phyloP scores from a whole-genome alignment of 768 basidiomycete species.

The Amanita subjunquillea region DNA sequence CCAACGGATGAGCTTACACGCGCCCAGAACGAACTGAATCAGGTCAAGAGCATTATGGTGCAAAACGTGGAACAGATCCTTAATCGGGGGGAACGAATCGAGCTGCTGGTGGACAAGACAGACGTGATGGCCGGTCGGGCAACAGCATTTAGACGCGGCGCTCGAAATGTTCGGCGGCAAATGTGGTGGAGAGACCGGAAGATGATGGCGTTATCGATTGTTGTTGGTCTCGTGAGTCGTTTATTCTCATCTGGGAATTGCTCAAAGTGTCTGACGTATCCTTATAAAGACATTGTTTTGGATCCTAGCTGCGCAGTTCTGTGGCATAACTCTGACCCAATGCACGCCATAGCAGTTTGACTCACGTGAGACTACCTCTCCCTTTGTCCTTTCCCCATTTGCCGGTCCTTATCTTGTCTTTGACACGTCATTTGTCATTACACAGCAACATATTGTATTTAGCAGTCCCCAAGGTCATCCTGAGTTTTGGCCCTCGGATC shows the following conservation, averaged over 20 bases:
- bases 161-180: slow-evolving; percentile 68
- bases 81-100: slow-evolving; percentile 88
- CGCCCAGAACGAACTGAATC: slow-evolving; percentile 80
- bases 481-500: not conserved
- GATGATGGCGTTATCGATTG: slow-evolving; percentile 50
- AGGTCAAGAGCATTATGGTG: slow-evolving; percentile 96
- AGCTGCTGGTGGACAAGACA: slow-evolving; percentile 94
- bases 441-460: not conserved
- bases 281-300: slow-evolving; percentile 57
- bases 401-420: not conserved
- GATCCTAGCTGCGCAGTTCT: slow-evolving; percentile 81
- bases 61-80: slow-evolving; percentile 97
- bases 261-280: not conserved
- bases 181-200: slow-evolving; percentile 89
- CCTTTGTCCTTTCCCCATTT: not conserved
- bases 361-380: not conserved
- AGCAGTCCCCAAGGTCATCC: not conserved
- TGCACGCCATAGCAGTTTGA: slow-evolving; percentile 28
- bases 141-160: slow-evolving; percentile 85
- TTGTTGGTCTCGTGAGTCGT: slow-evolving; percentile 59
- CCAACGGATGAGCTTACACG: slow-evolving; percentile 83
- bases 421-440: not conserved
- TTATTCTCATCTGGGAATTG: slow-evolving; percentile 4
- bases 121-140: slow-evolving; percentile 93
- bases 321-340: slow-evolving; percentile 70